phyloP scores from a whole-genome alignment of 257 asterid species.

The Parsonsia alboflavescens region DNA sequence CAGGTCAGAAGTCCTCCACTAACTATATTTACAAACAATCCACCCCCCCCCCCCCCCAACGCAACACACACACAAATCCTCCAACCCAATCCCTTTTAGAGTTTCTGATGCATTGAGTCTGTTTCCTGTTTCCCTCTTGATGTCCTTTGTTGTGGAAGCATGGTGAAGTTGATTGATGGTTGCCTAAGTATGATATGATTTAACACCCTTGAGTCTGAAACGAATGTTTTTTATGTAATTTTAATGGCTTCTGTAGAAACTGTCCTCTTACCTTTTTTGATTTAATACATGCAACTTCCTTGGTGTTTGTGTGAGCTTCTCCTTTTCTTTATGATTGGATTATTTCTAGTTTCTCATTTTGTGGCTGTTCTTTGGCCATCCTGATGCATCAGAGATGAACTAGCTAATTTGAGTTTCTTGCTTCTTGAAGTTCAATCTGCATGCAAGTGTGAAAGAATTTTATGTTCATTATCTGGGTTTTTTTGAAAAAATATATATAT shows the following conservation, averaged over 20 bases:
- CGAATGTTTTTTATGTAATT: too few relatives aligned
- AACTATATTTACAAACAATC: too few relatives aligned
- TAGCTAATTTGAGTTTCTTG: not conserved
- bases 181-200: too few relatives aligned
- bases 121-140: not conserved
- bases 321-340: not conserved
- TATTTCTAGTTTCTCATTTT: too few relatives aligned
- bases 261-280: too few relatives aligned
- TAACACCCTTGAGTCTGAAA: too few relatives aligned
- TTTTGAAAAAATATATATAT: too few relatives aligned
- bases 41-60: too few relatives aligned
- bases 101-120: not conserved
- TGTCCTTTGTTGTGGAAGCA: not conserved
- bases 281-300: too few relatives aligned
- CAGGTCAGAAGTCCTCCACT: slow-evolving; percentile 32
- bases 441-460: not conserved
- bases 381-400: not conserved
- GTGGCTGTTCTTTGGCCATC: not conserved
- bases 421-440: not conserved
- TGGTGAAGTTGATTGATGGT: not conserved
- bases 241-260: not conserved
- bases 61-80: too few relatives aligned
- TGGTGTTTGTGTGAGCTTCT: not conserved
- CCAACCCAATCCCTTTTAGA: not conserved
- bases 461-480: not conserved